phyloP scores from a whole-genome alignment of 352 stramenopile genomes.

The Sclerospora graminicola region DNA sequence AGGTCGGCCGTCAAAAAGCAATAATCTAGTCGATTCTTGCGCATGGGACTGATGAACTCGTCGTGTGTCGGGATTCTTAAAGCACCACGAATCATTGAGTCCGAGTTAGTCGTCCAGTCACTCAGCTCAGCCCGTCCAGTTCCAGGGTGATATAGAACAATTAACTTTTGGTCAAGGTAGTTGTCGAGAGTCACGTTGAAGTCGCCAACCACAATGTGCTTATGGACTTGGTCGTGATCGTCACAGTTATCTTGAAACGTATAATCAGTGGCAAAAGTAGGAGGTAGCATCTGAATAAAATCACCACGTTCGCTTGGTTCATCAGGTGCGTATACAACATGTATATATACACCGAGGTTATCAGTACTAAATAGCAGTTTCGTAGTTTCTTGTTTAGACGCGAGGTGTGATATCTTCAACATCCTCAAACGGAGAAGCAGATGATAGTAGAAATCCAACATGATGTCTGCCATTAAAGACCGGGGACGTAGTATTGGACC shows the following conservation, averaged over 20 bases:
- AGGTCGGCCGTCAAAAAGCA: no score
- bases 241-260: neutral
- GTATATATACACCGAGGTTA: constrained; percentile 1
- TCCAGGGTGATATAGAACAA: neutral
- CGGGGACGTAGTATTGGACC: constrained; percentile 1
- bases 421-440: constrained; percentile 1
- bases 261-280: neutral
- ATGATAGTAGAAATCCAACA: constrained; percentile 4
- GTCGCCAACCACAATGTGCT: neutral
- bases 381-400: constrained; percentile 1
- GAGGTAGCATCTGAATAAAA: constrained; percentile 1
- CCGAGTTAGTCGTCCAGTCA: constrained; percentile 8
- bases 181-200: neutral
- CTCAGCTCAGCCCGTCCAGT: neutral
- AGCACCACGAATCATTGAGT: constrained; percentile 7
- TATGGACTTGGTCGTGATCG: neutral
- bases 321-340: constrained; percentile 9
- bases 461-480: constrained; percentile 5
- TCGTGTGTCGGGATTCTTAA: neutral
- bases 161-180: neutral
- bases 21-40: no score
- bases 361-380: constrained; percentile 12
- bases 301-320: neutral
- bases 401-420: constrained; percentile 1
- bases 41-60: constrained; percentile 9